Evolutionary conservation across 208 protist species (phyloP).

Genomic region (Trichomonas gallinae): DNA sequence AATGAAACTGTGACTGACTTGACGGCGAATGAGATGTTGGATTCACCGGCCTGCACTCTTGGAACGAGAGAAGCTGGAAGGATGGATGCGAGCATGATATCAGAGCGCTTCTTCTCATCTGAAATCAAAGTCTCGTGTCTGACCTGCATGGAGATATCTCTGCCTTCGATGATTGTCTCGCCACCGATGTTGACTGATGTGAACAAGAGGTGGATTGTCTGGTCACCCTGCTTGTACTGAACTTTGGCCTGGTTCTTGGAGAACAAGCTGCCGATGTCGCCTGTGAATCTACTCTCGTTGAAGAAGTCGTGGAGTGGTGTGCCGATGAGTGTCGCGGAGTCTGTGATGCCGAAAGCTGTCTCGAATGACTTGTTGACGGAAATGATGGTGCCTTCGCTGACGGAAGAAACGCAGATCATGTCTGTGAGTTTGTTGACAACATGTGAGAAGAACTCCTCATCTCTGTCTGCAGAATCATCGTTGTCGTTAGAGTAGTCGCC

Average conservation of each 20-base stretch:
- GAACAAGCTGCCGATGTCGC: neutral
- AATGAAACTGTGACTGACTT: neutral
- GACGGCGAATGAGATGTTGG: conserved; percentile 1
- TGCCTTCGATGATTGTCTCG: neutral
- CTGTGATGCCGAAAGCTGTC: neutral
- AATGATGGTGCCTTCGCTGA: neutral
- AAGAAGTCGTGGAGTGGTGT: neutral
- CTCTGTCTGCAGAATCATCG: neutral
- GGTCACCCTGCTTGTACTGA: neutral
- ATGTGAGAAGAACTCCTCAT: neutral
- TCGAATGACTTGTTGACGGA: neutral
- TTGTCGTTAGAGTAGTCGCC: neutral
- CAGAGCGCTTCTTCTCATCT: neutral
- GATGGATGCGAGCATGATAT: neutral
- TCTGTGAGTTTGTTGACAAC: neutral
- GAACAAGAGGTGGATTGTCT: neutral
- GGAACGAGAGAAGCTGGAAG: neutral
- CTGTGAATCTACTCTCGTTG: neutral
- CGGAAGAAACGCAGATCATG: neutral
- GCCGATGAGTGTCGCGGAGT: neutral
- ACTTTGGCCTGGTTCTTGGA: neutral
- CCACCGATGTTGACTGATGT: neutral
- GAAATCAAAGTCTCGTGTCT: neutral
- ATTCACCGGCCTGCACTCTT: neutral
- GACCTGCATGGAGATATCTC: neutral